Evolutionary conservation across 495 filamentous ascomycete genomes (phyloP), one percentile per base, ranked within the genome.

Genomic region (Penicillium cinerascens): DNA sequence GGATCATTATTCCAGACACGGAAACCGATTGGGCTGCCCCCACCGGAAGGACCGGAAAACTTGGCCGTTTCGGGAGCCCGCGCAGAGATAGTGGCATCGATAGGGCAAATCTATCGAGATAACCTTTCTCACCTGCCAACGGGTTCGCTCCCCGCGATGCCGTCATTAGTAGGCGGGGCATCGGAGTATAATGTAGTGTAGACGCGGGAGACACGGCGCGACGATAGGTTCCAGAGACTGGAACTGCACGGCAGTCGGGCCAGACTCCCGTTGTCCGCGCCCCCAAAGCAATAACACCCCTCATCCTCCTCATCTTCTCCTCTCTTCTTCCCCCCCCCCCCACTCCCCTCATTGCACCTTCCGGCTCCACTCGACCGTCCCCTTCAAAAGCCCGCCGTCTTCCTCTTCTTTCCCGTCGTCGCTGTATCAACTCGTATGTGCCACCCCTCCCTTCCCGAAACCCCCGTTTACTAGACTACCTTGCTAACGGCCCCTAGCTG

Each of bases 331-430:
- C 49, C 27, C 40, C 17, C 44, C 42, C 47, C 54, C 56, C 59
- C 59, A 59, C 56, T 54, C 65, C 59, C 63, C 63, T 58, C 58
- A 59, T 47, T 44, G 44, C 26, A 29, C 44, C n/a, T 17, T 45
- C 46, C 38, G 52, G 43, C 46, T 59, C 59, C 62, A 57, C 61
- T 52, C 29, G n/a, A 52, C 50, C 27, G 39, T 53, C 48, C 50
- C 13, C 52, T 44, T 56, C 62, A 59, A 63, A 33, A 59, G 36
- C 55, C 55, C 46, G 11, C 42, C 50, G 33, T 37, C 29, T 48
- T 27, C 26, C 17, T 44, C 38, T 51, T 40, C n/a, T 42, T 44
- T 49, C 38, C 41, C 42, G 39, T 42, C 47, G n/a, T 40, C 39
- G 29, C 26, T 20, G 26, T 29, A 27, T 50, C 52, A 46, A 21